Conservation (phyloP, 1,139 yeast species). For the Kodamaea ohmeri region DNA sequence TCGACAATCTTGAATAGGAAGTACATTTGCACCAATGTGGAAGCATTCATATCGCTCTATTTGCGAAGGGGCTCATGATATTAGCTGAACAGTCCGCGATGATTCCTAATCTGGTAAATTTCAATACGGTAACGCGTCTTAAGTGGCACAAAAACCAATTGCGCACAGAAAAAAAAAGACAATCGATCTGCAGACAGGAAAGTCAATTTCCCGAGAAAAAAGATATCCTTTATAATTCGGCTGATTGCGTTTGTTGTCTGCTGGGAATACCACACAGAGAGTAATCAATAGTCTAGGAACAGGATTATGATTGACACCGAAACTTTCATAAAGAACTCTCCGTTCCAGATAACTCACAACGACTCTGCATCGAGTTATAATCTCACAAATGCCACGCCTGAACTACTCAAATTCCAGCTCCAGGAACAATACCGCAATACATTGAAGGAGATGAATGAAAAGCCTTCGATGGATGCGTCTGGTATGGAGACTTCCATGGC, state of each 20-base stretch:
- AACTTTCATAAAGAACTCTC: constrained; percentile 35
- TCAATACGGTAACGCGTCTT: constrained; percentile 3
- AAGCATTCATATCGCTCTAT: no score
- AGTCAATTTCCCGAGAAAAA: neutral
- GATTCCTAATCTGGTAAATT: constrained; percentile 1
- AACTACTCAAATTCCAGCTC: constrained; percentile 43
- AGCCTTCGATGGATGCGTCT: constrained; percentile 10
- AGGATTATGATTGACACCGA: constrained; percentile 40
- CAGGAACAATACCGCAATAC: constrained; percentile 40
- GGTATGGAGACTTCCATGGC: constrained; percentile 7
- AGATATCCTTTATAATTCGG: neutral
- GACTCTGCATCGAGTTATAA: constrained; percentile 26
- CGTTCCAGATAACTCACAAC: constrained; percentile 35
- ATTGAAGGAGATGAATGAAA: constrained; percentile 21
- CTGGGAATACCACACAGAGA: no score
- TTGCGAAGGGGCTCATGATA: neutral
- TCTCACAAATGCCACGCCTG: constrained; percentile 40
- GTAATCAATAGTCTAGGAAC: no score
- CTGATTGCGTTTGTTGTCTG: neutral
- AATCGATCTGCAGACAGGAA: neutral
- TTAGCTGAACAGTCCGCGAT: neutral
- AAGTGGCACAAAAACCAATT: neutral
- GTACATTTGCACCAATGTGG: no score
- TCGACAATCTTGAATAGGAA: no score
- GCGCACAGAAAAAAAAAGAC: neutral